Base-by-base conservation (phyloP, 306 rosid species). In the Quercus glauca region DNA sequence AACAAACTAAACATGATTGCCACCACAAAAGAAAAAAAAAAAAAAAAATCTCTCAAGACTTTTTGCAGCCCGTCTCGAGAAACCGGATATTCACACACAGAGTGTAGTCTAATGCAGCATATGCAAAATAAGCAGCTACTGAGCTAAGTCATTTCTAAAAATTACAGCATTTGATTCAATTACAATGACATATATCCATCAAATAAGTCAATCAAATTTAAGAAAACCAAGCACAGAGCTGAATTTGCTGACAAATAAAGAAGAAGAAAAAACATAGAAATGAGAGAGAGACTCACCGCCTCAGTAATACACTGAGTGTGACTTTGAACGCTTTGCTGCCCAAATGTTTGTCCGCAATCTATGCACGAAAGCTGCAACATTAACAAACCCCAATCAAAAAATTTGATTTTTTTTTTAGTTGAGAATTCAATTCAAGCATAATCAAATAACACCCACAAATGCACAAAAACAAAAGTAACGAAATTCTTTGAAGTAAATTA, bases 271-370 rank as follows among this genome's bases (percentile, higher is more conserved):
- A 11, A 49, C 14, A 49, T 49, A 13, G 17, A 10, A 49, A 13
- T 10, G 53, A 49, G 53, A 49, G 53, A 26, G 83, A 81, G 57
- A 64, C 88, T 26, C 80, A 95, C 99, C 84, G 91, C 89, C 86
- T 95, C 98, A 0, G 98, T 89, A 9, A 95, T 93, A 65, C 98
- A 95, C 76, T 93, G 99, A 7, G 92, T 91, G 78, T 95, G 98
- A 12, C 86, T 81, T 79, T 89, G 96, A 65, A 93, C 99, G 29
- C 87, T 84, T 79, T 90, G 92, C 53, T 85, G 90, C 49, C 94
- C 92, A 67, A 95, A 95, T 14, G 78, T 90, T 83, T 89, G 82
- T 20, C 98, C 98, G 63, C 97, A 95, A 56, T 95, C 98, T 79
- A 95, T 95, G 84, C 99, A 95, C 5, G 99, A 95, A 25, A 95